A percentile compares a stretch with the other conserved stretches of the same genome.
These are phyloP conservation scores for Hortiboletus flavorubellus DNA, from an alignment of 768 basidiomycete species.

Conservation along the genomic window DNA sequence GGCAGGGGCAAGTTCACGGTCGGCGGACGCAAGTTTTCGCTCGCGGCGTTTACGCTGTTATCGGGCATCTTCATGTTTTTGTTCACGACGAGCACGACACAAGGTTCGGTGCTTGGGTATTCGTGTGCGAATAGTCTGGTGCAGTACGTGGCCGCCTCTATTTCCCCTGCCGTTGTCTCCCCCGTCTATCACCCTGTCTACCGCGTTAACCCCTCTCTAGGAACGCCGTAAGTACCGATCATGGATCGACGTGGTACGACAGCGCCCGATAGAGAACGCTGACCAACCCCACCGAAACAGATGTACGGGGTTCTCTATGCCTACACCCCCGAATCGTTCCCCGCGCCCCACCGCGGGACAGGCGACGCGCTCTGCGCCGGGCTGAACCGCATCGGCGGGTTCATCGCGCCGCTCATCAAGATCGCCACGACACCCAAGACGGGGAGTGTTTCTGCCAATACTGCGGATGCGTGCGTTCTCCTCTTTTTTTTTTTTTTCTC, in stretches of 20 bases:
- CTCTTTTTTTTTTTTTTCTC: background rate
- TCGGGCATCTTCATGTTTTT: constrained; percentile 49
- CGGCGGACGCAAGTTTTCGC: constrained; percentile 47
- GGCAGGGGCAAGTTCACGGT: constrained; percentile 31
- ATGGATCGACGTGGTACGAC: background rate
- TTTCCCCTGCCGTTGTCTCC: background rate
- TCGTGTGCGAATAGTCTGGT: constrained; percentile 44
- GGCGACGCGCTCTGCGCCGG: constrained; percentile 49
- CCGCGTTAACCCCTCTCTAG: background rate
- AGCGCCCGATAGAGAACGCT: background rate
- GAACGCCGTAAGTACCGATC: constrained; percentile 34
- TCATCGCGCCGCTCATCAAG: constrained; percentile 49
- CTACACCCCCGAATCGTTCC: constrained; percentile 60
- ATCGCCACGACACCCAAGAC: constrained; percentile 39
- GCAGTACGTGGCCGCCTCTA: constrained; percentile 30
- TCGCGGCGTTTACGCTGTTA: constrained; percentile 42
- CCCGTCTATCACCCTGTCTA: too few relatives aligned
- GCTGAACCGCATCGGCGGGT: constrained; percentile 46
- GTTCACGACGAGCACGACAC: constrained; percentile 46
- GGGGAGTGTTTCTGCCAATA: constrained; percentile 28
- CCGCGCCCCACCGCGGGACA: constrained; percentile 53
- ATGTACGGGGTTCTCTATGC: constrained; percentile 56
- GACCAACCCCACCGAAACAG: constrained; percentile 10
- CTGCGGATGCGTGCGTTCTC: constrained; percentile 36
- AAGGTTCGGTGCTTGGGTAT: constrained; percentile 41